Conservation (phyloP, 768 basidiomycete genomes). For the Boletus sp. region DNA sequence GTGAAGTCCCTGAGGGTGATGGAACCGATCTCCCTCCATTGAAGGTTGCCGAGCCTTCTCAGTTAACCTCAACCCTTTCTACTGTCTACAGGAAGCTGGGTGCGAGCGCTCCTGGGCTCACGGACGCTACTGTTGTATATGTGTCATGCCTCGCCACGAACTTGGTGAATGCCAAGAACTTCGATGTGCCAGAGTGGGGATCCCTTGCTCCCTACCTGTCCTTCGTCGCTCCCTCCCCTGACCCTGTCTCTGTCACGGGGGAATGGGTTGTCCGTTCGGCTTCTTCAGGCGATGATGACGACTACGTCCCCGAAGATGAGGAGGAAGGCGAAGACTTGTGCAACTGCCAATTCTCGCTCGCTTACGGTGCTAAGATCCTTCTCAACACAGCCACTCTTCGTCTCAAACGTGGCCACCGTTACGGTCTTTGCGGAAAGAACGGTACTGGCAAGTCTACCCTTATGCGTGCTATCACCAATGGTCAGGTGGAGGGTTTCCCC, state of each 20-base stretch:
- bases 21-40: slow-evolving; percentile 89
- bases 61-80: slow-evolving; percentile 63
- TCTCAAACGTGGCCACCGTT: slow-evolving; percentile 97
- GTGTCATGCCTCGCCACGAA: slow-evolving; percentile 77
- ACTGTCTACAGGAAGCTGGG: slow-evolving; percentile 85
- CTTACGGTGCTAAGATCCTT: slow-evolving; percentile 98
- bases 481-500: slow-evolving; percentile 98
- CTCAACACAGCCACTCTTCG: slow-evolving; percentile 95
- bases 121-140: slow-evolving; percentile 63
- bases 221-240: slow-evolving; percentile 61
- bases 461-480: slow-evolving; percentile 91
- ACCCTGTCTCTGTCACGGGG: slow-evolving; percentile 61
- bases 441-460: slow-evolving; percentile 97
- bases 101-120: slow-evolving; percentile 50
- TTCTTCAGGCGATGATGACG: slow-evolving; percentile 67
- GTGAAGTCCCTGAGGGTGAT: slow-evolving; percentile 81
- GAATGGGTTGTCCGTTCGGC: slow-evolving; percentile 93
- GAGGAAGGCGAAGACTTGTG: slow-evolving; percentile 98
- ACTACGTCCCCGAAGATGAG: slow-evolving; percentile 75
- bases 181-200: slow-evolving; percentile 87
- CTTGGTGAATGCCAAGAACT: slow-evolving; percentile 88
- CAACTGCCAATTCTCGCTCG: slow-evolving; percentile 98
- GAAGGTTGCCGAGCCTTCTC: slow-evolving; percentile 68
- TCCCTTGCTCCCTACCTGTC: slow-evolving; percentile 71
- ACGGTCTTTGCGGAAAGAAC: slow-evolving; percentile 98